Conservation (phyloP, 495 filamentous ascomycete genomes). For the Aspergillus hancockii region DNA sequence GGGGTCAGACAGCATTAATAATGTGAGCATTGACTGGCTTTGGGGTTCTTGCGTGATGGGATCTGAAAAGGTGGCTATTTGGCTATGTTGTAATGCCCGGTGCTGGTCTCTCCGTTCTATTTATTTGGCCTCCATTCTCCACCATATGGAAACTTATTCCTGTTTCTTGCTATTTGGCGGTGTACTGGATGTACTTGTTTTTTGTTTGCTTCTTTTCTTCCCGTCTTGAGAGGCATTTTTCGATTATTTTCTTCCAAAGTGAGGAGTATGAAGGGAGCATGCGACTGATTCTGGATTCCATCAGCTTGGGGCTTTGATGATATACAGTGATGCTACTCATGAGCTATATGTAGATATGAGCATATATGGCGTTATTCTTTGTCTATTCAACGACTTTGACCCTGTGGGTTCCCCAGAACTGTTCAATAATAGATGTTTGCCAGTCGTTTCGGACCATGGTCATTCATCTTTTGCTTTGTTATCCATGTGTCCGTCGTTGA, state of each 20-base stretch:
- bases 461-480: neutral
- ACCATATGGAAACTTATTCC: constrained; percentile 9
- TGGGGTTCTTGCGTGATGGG: constrained; percentile 22
- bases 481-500: neutral
- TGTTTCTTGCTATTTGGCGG: constrained; percentile 14
- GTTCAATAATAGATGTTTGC: constrained; percentile 21
- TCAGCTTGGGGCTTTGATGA: constrained; percentile 39
- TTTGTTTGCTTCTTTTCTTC: constrained; percentile 22
- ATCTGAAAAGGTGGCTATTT: constrained; percentile 37
- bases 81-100: constrained; percentile 30
- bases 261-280: constrained; percentile 31
- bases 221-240: constrained; percentile 22
- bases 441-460: constrained; percentile 8
- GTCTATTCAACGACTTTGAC: constrained; percentile 25
- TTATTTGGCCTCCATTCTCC: constrained; percentile 16
- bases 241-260: constrained; percentile 24
- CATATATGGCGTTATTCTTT: constrained; percentile 45
- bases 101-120: constrained; percentile 16
- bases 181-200: constrained; percentile 35
- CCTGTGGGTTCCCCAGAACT: constrained; percentile 13
- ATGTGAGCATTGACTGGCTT: constrained; percentile 33
- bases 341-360: constrained; percentile 51
- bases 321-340: constrained; percentile 36
- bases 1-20: constrained; percentile 18
- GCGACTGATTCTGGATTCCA: constrained; percentile 25